These are phyloP conservation scores for Exophiala aquamarina DNA, from an alignment of 2,329 filamentous ascomycete genomes.

Conservation along the genomic window DNA sequence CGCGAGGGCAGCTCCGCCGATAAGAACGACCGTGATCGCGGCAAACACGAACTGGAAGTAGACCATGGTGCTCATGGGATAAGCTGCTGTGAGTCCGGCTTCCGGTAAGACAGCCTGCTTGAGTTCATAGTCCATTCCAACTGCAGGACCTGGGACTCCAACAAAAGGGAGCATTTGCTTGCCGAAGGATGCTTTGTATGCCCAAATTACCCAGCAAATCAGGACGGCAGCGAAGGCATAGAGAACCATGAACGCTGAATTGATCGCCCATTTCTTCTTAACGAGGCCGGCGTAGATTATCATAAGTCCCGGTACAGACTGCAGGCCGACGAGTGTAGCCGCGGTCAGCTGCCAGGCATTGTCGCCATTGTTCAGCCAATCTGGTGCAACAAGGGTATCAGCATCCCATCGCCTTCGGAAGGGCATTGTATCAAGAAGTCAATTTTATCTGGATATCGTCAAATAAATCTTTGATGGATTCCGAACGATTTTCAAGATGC, in stretches of 20 bases:
- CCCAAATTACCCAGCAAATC: slow-evolving; percentile 52
- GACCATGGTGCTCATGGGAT: slow-evolving; percentile 50
- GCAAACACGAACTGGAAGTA: slow-evolving; percentile 58
- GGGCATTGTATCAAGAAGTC: neutral
- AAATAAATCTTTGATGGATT: neutral
- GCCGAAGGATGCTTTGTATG: slow-evolving; percentile 51
- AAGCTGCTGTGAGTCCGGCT: slow-evolving; percentile 42
- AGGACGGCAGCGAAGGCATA: slow-evolving; percentile 51
- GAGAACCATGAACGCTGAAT: slow-evolving; percentile 53
- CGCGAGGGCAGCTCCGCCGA: slow-evolving; percentile 48
- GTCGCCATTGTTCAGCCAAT: slow-evolving; percentile 47
- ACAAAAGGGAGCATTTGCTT: slow-evolving; percentile 52
- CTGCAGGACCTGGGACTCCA: slow-evolving; percentile 47
- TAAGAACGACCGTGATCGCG: slow-evolving; percentile 50
- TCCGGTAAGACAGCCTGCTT: slow-evolving; percentile 44
- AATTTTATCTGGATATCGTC: neutral
- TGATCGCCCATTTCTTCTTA: slow-evolving; percentile 50
- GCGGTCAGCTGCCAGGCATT: slow-evolving; percentile 56
- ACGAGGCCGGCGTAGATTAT: slow-evolving; percentile 50
- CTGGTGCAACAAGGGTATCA: slow-evolving; percentile 22
- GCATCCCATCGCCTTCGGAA: slow-evolving; percentile 22
- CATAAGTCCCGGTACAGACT: slow-evolving; percentile 51
- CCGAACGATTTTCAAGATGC: neutral
- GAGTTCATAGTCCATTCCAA: slow-evolving; percentile 47
- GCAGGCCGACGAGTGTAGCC: slow-evolving; percentile 49